Conservation (phyloP, 345 rosid genomes). For the Aquilaria yunnanensis region DNA sequence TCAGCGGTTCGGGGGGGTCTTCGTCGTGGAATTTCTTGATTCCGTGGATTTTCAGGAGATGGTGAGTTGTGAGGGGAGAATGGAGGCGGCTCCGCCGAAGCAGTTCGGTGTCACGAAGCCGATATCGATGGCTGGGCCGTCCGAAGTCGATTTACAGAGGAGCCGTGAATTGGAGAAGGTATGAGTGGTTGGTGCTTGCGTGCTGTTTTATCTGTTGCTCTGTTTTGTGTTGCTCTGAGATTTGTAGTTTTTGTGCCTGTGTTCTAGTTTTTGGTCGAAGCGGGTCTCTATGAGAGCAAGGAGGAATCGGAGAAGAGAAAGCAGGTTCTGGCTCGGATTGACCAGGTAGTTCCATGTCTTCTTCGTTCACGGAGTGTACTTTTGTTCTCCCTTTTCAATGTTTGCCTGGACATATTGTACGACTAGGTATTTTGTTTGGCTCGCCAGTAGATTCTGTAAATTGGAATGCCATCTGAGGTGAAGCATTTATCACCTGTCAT, state of each 20-base stretch:
- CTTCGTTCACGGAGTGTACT: too few species aligned
- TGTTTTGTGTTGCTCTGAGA: neutral
- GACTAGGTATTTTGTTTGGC: too few species aligned
- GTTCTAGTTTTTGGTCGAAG: slow-evolving; percentile 50
- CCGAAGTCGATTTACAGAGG: slow-evolving; percentile 55
- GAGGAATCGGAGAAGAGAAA: slow-evolving; percentile 72
- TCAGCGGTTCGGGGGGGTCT: too few species aligned
- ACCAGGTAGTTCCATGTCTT: slow-evolving; percentile 35
- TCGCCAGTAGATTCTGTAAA: too few species aligned
- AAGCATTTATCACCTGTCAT: too few species aligned
- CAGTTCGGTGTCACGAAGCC: slow-evolving; percentile 71
- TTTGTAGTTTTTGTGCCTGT: slow-evolving; percentile 1
- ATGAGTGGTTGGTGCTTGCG: neutral
- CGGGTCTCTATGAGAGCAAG: slow-evolving; percentile 70
- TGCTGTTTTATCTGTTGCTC: slow-evolving; percentile 3
- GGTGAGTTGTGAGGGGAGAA: too few species aligned
- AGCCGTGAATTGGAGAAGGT: slow-evolving; percentile 67
- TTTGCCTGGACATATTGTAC: too few species aligned
- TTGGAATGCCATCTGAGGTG: too few species aligned
- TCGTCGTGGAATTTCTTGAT: too few species aligned
- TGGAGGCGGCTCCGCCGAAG: slow-evolving; percentile 13
- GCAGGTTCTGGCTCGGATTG: slow-evolving; percentile 61
- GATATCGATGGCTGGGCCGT: slow-evolving; percentile 73
- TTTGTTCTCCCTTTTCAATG: too few species aligned
- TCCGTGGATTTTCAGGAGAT: too few species aligned